Evolutionary conservation across 495 filamentous ascomycete genomes (phyloP), one percentile per base, ranked within the genome.

Genomic region (Daldinia loculata): DNA sequence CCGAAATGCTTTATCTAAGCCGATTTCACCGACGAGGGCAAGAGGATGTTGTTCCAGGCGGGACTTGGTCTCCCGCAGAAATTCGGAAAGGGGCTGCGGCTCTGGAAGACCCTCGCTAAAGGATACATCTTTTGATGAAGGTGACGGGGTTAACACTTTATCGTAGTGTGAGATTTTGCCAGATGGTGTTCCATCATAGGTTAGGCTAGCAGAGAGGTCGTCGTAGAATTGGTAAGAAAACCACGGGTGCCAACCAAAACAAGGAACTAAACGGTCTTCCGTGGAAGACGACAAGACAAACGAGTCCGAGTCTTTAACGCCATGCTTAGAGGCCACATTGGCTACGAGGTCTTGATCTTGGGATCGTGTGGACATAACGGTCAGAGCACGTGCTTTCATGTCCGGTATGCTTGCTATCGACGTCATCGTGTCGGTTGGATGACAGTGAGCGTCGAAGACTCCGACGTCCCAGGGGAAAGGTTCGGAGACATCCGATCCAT

Each of bases 191-290:
- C 57, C 71, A 55, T 84, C 79, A 60, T 79, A 82, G n/a, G 80
- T 80, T 9, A 34, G 70, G 24, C 76, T 68, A n/a, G 75, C 69
- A 32, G 73, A 75, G 11, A 74, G 69, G 69, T 93, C 90, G 73
- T 94, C 89, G 69, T 88, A 88, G 61, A 97, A 86, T 68, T 96
- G 91, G 76, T 99, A 85, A 1, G 95, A 95, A 79, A 98, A 99
- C 95, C 95, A 99, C 1, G 96, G 96, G 78, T 99, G 95, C 93
- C 95, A 97, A n/a, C 95, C 95, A 81, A 97, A 99, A 30, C 89
- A 90, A 0, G 95, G 95, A 1, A 98, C 67, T 12, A 97, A 74
- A 75, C 69, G 59, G 41, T 61, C 45, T 57, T 72, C 45, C 34
- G 57, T 55, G n/a, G 30, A 17, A 58, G 15, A 26, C 17, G 74